Conservation (phyloP, 2,329 filamentous ascomycete genomes). For the Lojkania enalia region DNA sequence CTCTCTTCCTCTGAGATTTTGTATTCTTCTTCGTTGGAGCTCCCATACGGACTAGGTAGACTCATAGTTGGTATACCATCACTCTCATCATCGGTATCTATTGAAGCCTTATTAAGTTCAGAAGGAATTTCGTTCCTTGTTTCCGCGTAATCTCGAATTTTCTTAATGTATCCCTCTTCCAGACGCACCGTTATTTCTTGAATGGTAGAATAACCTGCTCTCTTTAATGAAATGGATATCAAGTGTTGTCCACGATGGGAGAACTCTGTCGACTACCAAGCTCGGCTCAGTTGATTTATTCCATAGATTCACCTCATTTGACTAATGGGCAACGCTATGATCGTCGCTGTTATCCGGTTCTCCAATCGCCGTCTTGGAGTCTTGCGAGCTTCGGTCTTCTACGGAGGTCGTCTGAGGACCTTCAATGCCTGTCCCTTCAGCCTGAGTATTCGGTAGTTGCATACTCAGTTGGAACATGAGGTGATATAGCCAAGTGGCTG, state of each 20-base stretch:
- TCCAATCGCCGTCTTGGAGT: background rate
- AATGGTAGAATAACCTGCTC: slow-evolving; percentile 8
- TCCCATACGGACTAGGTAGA: too few species aligned
- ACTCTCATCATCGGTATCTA: background rate
- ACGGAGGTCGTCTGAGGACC: background rate
- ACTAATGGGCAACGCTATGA: background rate
- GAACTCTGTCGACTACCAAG: slow-evolving; percentile 20
- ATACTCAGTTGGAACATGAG: slow-evolving; percentile 16
- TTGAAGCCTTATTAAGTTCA: background rate
- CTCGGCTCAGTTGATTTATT: slow-evolving; percentile 15
- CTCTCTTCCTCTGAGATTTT: too few species aligned
- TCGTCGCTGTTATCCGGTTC: too few species aligned
- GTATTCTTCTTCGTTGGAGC: too few species aligned
- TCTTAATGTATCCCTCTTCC: background rate
- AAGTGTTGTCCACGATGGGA: slow-evolving; percentile 20
- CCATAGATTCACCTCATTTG: slow-evolving; percentile 12
- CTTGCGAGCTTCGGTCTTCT: too few species aligned
- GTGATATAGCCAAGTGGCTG: slow-evolving; percentile 26
- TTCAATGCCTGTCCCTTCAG: background rate
- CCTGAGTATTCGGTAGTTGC: background rate
- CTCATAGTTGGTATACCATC: too few species aligned
- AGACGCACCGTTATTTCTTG: slow-evolving; percentile 2
- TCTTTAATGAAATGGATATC: slow-evolving; percentile 11
- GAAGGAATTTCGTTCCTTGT: background rate
- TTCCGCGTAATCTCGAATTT: background rate